These are phyloP conservation scores for Cochlearia excelsa DNA, from an alignment of 345 rosid species.

Conservation along the genomic window DNA sequence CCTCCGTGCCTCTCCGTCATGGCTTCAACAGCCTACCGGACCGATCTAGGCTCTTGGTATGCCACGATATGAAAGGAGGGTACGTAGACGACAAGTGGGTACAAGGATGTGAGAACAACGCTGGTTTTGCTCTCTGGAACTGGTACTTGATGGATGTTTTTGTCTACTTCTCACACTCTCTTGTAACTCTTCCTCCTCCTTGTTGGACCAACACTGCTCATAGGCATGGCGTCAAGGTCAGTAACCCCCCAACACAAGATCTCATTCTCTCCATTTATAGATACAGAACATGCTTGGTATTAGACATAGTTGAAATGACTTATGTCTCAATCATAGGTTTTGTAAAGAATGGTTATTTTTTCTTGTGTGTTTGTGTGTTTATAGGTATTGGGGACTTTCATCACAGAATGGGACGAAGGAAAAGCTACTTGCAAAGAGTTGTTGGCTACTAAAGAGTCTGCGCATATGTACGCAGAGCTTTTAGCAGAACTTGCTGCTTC, in stretches of 20 bases:
- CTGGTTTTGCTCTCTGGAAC: slow-evolving; percentile 71
- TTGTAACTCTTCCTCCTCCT: slow-evolving; percentile 87
- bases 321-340: no score
- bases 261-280: no score
- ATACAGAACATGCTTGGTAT: no score
- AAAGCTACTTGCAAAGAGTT: slow-evolving; percentile 48
- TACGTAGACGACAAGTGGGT: slow-evolving; percentile 78
- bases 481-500: slow-evolving; percentile 65
- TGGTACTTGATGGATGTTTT: slow-evolving; percentile 89
- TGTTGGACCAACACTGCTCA: slow-evolving; percentile 92
- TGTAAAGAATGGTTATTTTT: slow-evolving; percentile 9
- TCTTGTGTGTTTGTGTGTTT: slow-evolving; percentile 25
- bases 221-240: slow-evolving; percentile 76
- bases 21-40: slow-evolving; percentile 27
- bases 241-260: not conserved
- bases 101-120: slow-evolving; percentile 67
- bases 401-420: slow-evolving; percentile 87
- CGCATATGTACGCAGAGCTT: slow-evolving; percentile 61
- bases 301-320: no score
- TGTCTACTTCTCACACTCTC: slow-evolving; percentile 70
- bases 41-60: slow-evolving; percentile 65
- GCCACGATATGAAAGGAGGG: slow-evolving; percentile 83
- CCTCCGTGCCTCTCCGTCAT: slow-evolving; percentile 49
- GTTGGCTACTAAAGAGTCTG: slow-evolving; percentile 65
- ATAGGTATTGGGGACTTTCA: slow-evolving; percentile 82